A percentile compares a stretch with the other conserved stretches of the same genome.
phyloP scores from a whole-genome alignment of 2,329 filamentous ascomycete genomes.

The Lachnellula arida region DNA sequence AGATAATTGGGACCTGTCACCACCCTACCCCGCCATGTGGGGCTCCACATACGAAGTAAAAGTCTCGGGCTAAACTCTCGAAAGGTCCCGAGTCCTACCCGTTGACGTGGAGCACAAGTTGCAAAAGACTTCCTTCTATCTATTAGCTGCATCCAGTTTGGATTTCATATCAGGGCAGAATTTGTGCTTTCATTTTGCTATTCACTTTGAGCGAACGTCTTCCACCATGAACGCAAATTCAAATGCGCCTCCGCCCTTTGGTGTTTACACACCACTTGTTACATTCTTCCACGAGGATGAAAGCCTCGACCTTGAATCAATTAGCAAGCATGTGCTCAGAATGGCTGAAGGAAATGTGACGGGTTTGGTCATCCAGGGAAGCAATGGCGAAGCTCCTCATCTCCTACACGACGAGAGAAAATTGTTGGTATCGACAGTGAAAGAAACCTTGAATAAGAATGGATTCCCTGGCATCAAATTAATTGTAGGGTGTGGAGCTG shows the following conservation, averaged over 20 bases:
- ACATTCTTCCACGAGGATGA: constrained; percentile 55
- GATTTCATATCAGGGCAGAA: no score
- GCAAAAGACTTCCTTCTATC: no score
- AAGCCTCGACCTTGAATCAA: constrained; percentile 49
- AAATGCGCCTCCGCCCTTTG: constrained; percentile 25
- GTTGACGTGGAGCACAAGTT: no score
- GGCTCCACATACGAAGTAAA: no score
- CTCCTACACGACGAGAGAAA: constrained; percentile 61
- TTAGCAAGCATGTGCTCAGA: constrained; percentile 48
- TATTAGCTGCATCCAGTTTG: no score
- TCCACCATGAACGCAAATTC: no score
- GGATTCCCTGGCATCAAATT: constrained; percentile 53
- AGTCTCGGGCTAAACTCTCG: no score
- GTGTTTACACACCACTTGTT: constrained; percentile 60
- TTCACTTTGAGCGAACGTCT: no score
- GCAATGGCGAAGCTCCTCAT: constrained; percentile 71
- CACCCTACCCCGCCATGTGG: no score
- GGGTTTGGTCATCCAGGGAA: constrained; percentile 66
- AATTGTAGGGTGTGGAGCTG: constrained; percentile 65
- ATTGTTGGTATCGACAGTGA: constrained; percentile 54
- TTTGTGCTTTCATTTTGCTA: no score
- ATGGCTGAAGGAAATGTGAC: constrained; percentile 60
- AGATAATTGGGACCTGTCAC: no score
- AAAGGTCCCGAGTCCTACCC: no score
- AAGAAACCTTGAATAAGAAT: constrained; percentile 54